Evolutionary conservation across 108 stramenopile genomes (phyloP).

Genomic region (Fistulifera pelliculosa): DNA sequence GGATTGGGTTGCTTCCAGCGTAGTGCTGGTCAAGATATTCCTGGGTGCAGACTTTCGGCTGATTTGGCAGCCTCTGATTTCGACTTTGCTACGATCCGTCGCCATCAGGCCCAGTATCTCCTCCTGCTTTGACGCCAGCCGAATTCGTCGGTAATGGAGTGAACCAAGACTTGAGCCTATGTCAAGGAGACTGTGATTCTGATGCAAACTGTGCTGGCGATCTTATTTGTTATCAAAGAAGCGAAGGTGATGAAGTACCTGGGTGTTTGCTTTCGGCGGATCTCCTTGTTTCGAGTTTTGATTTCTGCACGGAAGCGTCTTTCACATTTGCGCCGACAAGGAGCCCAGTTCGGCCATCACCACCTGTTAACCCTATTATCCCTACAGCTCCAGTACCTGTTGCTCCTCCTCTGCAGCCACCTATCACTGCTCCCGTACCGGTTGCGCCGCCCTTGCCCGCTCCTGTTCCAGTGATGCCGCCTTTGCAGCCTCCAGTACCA

Average conservation of each 20-base stretch:
- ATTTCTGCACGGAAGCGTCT: too few relatives aligned
- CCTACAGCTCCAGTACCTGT: too few relatives aligned
- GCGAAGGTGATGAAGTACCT: conserved; percentile 11
- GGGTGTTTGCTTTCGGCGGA: conserved; percentile 12
- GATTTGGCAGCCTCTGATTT: background rate
- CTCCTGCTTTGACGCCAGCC: background rate
- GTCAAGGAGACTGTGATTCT: background rate
- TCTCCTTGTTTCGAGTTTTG: too few relatives aligned
- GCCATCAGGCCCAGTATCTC: background rate
- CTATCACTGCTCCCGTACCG: too few relatives aligned
- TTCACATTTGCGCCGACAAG: too few relatives aligned
- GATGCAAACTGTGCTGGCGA: conserved; percentile 9
- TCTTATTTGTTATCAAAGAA: conserved; percentile 15
- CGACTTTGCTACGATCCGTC: conserved; percentile 17
- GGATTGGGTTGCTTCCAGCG: conserved; percentile 28
- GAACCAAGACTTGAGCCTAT: too few relatives aligned
- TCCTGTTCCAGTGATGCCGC: too few relatives aligned
- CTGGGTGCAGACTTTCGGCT: conserved; percentile 17
- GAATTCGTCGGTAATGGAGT: too few relatives aligned
- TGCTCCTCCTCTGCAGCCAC: too few relatives aligned
- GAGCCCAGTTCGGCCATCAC: too few relatives aligned
- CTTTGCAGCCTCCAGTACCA: background rate
- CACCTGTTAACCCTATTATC: too few relatives aligned
- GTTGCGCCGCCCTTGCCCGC: too few relatives aligned
- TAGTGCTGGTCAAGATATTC: conserved; percentile 14